Evolutionary conservation across 129 eudicot genomes (phyloP).

Genomic region (Escallonia rubra): DNA sequence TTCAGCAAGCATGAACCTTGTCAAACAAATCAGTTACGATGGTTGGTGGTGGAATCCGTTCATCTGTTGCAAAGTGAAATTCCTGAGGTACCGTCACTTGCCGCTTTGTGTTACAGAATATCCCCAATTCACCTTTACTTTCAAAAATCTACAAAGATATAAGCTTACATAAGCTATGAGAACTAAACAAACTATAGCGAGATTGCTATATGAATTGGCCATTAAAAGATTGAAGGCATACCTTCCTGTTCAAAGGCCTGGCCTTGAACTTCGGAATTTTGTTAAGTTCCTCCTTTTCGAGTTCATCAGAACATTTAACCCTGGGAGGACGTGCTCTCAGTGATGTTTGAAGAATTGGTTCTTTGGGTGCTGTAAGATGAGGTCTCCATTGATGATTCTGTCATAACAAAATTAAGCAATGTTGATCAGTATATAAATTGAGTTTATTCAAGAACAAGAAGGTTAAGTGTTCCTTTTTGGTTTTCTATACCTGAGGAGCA

Average conservation of each 20-base stretch:
- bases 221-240: slow-evolving; percentile 1
- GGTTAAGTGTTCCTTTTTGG: neutral
- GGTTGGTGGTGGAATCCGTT: slow-evolving; percentile 68
- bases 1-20: slow-evolving; percentile 36
- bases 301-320: slow-evolving; percentile 62
- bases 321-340: slow-evolving; percentile 79
- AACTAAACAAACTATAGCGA: neutral
- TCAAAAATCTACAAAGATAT: slow-evolving; percentile 60
- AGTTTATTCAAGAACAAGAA: neutral
- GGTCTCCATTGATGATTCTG: slow-evolving; percentile 71
- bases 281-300: slow-evolving; percentile 79
- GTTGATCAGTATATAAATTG: neutral
- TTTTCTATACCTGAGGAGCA: slow-evolving; percentile 24
- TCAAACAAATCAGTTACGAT: slow-evolving; percentile 68
- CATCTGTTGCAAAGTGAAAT: slow-evolving; percentile 79
- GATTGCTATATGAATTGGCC: neutral
- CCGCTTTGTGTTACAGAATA: slow-evolving; percentile 67
- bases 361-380: slow-evolving; percentile 68
- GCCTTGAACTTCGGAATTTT: slow-evolving; percentile 91
- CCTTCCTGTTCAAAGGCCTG: slow-evolving; percentile 92
- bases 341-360: slow-evolving; percentile 70
- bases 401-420: slow-evolving; percentile 5
- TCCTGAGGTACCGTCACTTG: slow-evolving; percentile 88
- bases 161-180: neutral
- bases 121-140: slow-evolving; percentile 86